phyloP scores from a whole-genome alignment of 805 yeast genomes.

The Saturnispora mendoncae region DNA sequence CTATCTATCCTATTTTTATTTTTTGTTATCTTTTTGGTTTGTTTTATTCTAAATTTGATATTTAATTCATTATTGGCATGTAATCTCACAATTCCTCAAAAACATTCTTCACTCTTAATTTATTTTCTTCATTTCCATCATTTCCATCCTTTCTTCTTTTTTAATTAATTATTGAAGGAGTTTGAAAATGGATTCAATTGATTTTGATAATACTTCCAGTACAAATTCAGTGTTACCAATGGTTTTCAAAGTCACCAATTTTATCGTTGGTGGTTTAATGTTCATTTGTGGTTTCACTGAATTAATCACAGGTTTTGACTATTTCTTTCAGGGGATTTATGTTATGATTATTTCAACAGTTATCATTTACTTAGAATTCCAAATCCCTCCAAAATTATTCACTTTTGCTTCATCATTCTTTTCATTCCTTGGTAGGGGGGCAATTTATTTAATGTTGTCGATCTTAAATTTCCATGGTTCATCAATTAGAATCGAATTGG shows the following conservation, averaged over 20 bases:
- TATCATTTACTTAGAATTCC: constrained; percentile 40
- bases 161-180: too few species aligned
- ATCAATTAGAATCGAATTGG: constrained; percentile 45
- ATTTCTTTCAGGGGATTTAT: constrained; percentile 52
- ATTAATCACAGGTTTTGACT: constrained; percentile 31
- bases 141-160: background rate
- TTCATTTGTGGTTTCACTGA: constrained; percentile 42
- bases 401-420: constrained; percentile 60
- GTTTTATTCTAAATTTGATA: constrained; percentile 4
- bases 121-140: background rate
- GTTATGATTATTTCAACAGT: constrained; percentile 45
- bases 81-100: too few species aligned
- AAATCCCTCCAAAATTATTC: constrained; percentile 51
- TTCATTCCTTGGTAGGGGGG: constrained; percentile 68
- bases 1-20: background rate
- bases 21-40: constrained; percentile 4
- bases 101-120: background rate
- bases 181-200: constrained; percentile 32
- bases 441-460: constrained; percentile 46
- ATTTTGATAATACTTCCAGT: constrained; percentile 29
- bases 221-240: constrained; percentile 14
- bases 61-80: too few species aligned
- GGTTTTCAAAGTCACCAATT: constrained; percentile 43
- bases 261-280: constrained; percentile 46
- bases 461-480: constrained; percentile 42